Conservation (phyloP, 2,329 filamentous ascomycete species). For the Pseudogymnoascus sp. region DNA sequence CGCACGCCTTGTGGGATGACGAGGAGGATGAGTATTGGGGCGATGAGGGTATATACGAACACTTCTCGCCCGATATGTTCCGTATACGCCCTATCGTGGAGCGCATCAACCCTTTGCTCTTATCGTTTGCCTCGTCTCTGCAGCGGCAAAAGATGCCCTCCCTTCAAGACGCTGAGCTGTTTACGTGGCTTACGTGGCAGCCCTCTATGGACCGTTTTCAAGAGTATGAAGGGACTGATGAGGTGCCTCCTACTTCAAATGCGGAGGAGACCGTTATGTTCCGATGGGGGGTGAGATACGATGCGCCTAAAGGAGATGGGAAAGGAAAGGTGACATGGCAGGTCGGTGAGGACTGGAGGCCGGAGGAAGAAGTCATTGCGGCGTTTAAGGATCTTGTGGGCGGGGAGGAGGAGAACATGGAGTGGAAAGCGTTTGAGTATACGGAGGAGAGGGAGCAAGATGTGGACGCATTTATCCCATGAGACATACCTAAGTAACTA, state of each 20-base stretch:
- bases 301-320: conserved; percentile 14
- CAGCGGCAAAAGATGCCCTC: conserved; percentile 15
- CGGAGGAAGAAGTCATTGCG: conserved; percentile 15
- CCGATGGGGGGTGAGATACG: conserved; percentile 19
- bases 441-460: background rate
- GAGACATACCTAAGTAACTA: background rate
- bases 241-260: background rate
- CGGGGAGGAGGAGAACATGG: conserved; percentile 10
- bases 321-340: conserved; percentile 18
- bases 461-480: background rate
- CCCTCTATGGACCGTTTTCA: conserved; percentile 16
- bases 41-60: background rate
- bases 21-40: conserved; percentile 14
- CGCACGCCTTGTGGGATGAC: conserved; percentile 13
- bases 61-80: conserved; percentile 17
- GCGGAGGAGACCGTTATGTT: conserved; percentile 12
- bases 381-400: conserved; percentile 16
- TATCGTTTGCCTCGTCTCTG: conserved; percentile 16
- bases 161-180: conserved; percentile 17
- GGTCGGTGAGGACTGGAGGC: conserved; percentile 17
- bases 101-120: conserved; percentile 14
- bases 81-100: conserved; percentile 13
- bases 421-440: conserved; percentile 7
- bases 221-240: conserved; percentile 15
- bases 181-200: conserved; percentile 17